Base-by-base conservation (phyloP, 345 rosid species). In the Corymbia maculata region DNA sequence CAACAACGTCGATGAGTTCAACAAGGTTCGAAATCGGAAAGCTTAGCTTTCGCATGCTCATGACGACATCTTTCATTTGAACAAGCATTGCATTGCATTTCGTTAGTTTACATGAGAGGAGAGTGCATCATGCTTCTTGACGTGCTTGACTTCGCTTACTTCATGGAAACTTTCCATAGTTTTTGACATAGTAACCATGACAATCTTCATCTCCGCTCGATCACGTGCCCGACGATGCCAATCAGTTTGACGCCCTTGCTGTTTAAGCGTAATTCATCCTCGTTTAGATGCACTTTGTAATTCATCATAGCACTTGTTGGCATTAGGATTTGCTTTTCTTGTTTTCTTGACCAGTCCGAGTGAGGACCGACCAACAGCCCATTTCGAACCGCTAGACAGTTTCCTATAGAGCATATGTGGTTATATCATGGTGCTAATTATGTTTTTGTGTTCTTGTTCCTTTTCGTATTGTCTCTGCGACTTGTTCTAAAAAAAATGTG, bases 151-250 rank as follows among this genome's bases (percentile, higher is more conserved):
- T 59, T 59, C 66, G 66, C 66, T 24, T 10, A 24, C 30, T 10
- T 26, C 30, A 24, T 24, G 14, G 66, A 10, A 59, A 4, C 66
- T 59, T 59, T 59, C 30, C 13, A 0, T 4, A 59, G 13, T 57
- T 59, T 59, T 59, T 0, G 14, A 59, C 66, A 59, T 24, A 1
- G 30, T 0, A 59, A 59, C 30, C 64, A 57, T 57, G 64, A 57
- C 13, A 24, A 57, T 10, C 66, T 13, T 22, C 30, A 10, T 59
- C 30, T 59, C 66, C 30, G 3, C n/a, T 59, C 2, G 14, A 59
- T 0, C n/a, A 1, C 1, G 3, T 59, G 30, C 66, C 14, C 3
- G 0, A 26, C 6, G 0, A 2, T 24, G 66, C 6, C 0, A 13
- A 24, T 59, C n/a, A 1, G 66, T 59, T 57, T 0, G 14, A 59